These are phyloP conservation scores for Kregervanrija delftensis DNA, from an alignment of 805 yeast genomes.

Conservation along the genomic window DNA sequence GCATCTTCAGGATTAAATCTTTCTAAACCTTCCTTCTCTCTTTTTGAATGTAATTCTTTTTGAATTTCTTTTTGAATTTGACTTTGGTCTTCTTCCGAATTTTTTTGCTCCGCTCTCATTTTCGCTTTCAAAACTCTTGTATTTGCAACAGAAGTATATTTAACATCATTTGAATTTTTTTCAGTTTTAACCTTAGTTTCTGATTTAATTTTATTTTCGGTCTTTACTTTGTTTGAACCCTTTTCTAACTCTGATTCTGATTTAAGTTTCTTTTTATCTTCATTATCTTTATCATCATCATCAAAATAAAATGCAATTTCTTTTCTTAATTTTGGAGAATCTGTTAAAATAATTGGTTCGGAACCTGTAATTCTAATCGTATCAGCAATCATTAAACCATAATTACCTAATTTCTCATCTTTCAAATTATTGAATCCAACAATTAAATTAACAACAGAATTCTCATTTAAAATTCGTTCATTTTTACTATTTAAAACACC, in stretches of 20 bases:
- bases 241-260: constrained; percentile 10
- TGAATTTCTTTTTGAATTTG: constrained; percentile 79
- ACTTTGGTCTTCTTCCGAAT: constrained; percentile 72
- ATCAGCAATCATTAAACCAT: constrained; percentile 72
- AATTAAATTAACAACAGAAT: constrained; percentile 68
- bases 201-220: constrained; percentile 5
- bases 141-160: constrained; percentile 29
- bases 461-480: constrained; percentile 59
- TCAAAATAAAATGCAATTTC: constrained; percentile 83
- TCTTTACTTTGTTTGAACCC: constrained; percentile 5
- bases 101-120: constrained; percentile 67
- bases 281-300: constrained; percentile 36
- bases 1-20: constrained; percentile 79
- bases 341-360: constrained; percentile 63
- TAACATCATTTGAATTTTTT: constrained; percentile 9
- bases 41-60: constrained; percentile 70
- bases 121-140: constrained; percentile 74
- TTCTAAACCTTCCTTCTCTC: constrained; percentile 81
- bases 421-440: constrained; percentile 67
- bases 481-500: constrained; percentile 68
- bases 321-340: constrained; percentile 59
- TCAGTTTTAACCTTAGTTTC: constrained; percentile 8
- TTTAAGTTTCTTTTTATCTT: constrained; percentile 26
- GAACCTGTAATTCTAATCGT: constrained; percentile 64
- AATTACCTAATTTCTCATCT: constrained; percentile 47